Conservation (phyloP, 2,329 filamentous ascomycete genomes). For the Aspergillus sergii region DNA sequence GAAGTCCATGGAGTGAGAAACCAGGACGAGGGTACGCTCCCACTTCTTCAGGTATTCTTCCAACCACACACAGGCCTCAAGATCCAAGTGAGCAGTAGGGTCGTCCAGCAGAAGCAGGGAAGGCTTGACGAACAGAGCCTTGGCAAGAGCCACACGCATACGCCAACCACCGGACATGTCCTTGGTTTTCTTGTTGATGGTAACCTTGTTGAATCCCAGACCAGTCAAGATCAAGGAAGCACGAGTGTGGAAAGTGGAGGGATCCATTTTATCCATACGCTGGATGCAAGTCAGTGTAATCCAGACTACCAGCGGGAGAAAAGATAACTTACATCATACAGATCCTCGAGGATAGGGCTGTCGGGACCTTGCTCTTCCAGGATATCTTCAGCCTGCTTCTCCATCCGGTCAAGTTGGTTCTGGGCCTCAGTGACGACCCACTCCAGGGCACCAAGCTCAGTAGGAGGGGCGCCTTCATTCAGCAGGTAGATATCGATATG, state of each 20-base stretch:
- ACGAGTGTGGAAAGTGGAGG: slow-evolving; percentile 92
- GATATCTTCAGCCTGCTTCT: slow-evolving; percentile 84
- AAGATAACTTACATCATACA: slow-evolving; percentile 78
- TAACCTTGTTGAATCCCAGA: slow-evolving; percentile 98
- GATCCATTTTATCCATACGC: slow-evolving; percentile 99
- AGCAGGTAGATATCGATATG: slow-evolving; percentile 98
- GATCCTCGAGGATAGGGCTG: slow-evolving; percentile 82
- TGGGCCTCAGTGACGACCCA: slow-evolving; percentile 97
- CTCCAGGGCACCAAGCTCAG: slow-evolving; percentile 86
- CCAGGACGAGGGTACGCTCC: slow-evolving; percentile 93
- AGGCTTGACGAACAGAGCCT: slow-evolving; percentile 98
- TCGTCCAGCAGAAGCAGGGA: slow-evolving; percentile 95
- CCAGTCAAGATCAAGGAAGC: slow-evolving; percentile 96
- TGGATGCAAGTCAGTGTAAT: slow-evolving; percentile 45
- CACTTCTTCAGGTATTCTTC: slow-evolving; percentile 99
- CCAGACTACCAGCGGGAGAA: not conserved
- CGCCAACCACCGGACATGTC: slow-evolving; percentile 99
- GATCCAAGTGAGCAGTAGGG: slow-evolving; percentile 97
- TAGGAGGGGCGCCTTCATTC: slow-evolving; percentile 92
- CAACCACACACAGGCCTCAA: slow-evolving; percentile 99
- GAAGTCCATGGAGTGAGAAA: slow-evolving; percentile 99
- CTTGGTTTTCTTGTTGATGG: slow-evolving; percentile 99
- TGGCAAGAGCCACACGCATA: slow-evolving; percentile 97
- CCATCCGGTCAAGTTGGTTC: slow-evolving; percentile 86
- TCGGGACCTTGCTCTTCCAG: slow-evolving; percentile 92